Conservation (phyloP, 306 rosid genomes). For the barrel medic (Medicago truncatula) region MtrunA17r5.0-ANR NC_053049.1:24250501-24251000, state of each 20-base stretch:
- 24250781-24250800: no score
- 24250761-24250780: no score
- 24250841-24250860: no score
- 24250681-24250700: no score
- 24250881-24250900: no score
- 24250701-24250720: neutral
- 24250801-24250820: no score
- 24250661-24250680: no score
- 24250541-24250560: slow-evolving; percentile 97
- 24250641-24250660: neutral
- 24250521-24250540: slow-evolving; percentile 98
- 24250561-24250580: slow-evolving; percentile 66
- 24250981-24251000: no score
- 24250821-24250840: no score
- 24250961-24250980: neutral
- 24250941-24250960: neutral
- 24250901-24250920: no score
- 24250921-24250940: neutral
- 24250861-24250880: no score
- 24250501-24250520: slow-evolving; percentile 53
- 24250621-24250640: neutral
- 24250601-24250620: neutral
- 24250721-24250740: neutral
- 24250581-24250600: slow-evolving; percentile 5
- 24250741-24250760: neutral